These are phyloP conservation scores for Chaetomium strumarium DNA, from an alignment of 2,329 filamentous ascomycete species.

Conservation along the genomic window DNA sequence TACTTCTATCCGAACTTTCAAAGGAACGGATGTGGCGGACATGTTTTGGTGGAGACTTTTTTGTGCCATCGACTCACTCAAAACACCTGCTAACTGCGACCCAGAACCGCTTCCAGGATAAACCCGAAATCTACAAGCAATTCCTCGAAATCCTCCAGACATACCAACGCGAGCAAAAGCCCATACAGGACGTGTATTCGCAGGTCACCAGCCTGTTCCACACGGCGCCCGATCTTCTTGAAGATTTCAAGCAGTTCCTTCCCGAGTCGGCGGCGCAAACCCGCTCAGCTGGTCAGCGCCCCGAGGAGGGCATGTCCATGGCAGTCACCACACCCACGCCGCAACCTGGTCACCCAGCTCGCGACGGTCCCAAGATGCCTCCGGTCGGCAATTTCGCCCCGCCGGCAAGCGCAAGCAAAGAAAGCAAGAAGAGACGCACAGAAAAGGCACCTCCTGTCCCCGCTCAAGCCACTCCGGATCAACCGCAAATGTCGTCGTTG, in stretches of 20 bases:
- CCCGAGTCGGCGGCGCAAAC: slow-evolving; percentile 70
- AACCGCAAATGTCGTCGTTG: slow-evolving; percentile 36
- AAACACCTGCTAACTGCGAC: slow-evolving; percentile 19
- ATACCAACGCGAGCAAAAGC: slow-evolving; percentile 95
- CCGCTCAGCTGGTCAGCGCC: slow-evolving; percentile 54
- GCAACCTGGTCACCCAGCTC: slow-evolving; percentile 42
- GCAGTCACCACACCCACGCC: slow-evolving; percentile 48
- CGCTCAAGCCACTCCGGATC: slow-evolving; percentile 35
- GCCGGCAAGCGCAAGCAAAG: slow-evolving; percentile 72
- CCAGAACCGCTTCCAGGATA: slow-evolving; percentile 92
- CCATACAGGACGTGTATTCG: slow-evolving; percentile 95
- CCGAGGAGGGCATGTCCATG: slow-evolving; percentile 58
- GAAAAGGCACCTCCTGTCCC: slow-evolving; percentile 49
- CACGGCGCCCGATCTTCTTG: slow-evolving; percentile 84
- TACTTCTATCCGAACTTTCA: slow-evolving; percentile 4
- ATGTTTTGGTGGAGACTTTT: slow-evolving; percentile 18
- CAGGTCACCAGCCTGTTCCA: slow-evolving; percentile 94
- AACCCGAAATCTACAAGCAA: slow-evolving; percentile 98
- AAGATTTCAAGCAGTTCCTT: slow-evolving; percentile 98
- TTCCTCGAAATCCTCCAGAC: slow-evolving; percentile 97
- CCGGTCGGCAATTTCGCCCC: slow-evolving; percentile 93
- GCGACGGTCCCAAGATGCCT: slow-evolving; percentile 72
- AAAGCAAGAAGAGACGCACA: slow-evolving; percentile 76
- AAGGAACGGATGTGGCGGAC: slow-evolving; percentile 13
- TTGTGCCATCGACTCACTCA: slow-evolving; percentile 8